Evolutionary conservation across 202 grass and related monocot genomes (phyloP).

Genomic region (Zizania palustris): DNA sequence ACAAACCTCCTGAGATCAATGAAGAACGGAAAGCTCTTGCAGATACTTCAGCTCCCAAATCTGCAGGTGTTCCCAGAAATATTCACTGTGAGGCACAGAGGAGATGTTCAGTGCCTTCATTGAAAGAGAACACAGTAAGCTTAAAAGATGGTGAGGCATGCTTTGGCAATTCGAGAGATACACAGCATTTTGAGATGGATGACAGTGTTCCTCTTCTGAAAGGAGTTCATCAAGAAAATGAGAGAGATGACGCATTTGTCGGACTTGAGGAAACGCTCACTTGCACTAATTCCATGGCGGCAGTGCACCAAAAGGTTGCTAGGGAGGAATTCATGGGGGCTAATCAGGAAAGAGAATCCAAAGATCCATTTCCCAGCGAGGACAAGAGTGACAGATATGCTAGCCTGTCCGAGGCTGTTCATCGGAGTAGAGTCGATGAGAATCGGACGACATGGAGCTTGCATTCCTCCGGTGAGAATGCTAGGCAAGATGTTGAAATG

Average conservation of each 20-base stretch:
- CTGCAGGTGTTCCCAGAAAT: slow-evolving; percentile 33
- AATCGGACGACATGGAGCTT: not conserved
- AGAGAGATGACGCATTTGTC: slow-evolving; percentile 21
- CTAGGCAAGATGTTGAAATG: slow-evolving; percentile 33
- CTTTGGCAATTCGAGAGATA: slow-evolving; percentile 4
- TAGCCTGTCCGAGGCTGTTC: slow-evolving; percentile 18
- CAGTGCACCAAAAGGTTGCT: slow-evolving; percentile 10
- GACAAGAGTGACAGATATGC: not conserved
- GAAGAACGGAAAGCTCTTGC: slow-evolving; percentile 35
- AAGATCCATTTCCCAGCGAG: slow-evolving; percentile 24
- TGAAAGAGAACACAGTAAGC: slow-evolving; percentile 13
- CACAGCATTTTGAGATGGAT: slow-evolving; percentile 24
- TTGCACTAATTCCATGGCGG: slow-evolving; percentile 2
- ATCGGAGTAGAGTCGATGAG: too few relatives aligned
- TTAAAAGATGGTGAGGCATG: slow-evolving; percentile 25
- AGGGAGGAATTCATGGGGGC: slow-evolving; percentile 27
- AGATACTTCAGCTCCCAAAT: slow-evolving; percentile 38
- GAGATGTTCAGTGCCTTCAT: slow-evolving; percentile 4
- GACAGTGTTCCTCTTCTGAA: slow-evolving; percentile 45
- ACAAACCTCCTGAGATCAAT: slow-evolving; percentile 49
- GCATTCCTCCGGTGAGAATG: slow-evolving; percentile 36
- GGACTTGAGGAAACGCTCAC: not conserved
- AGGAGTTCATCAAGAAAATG: slow-evolving; percentile 22
- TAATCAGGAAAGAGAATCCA: not conserved
- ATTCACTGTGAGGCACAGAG: slow-evolving; percentile 15